These are phyloP conservation scores for Didymosphaeria variabile DNA, from an alignment of 2,329 filamentous ascomycete species.

Conservation along the genomic window DNA sequence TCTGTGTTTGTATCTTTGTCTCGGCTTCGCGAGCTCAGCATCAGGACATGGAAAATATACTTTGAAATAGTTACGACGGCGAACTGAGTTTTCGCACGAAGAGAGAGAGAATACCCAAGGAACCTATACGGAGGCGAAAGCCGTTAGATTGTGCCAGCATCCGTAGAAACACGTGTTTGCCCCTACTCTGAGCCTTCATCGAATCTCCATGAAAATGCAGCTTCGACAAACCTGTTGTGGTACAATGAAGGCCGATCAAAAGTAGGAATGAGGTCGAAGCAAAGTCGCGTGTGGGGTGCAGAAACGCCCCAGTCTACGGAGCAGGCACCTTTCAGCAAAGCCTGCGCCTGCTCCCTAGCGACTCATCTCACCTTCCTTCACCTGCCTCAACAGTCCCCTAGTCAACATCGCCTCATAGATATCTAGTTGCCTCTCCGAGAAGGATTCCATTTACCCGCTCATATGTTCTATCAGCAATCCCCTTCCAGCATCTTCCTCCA, in stretches of 20 bases:
- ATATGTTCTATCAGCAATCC: background rate
- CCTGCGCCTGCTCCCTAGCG: slow-evolving; percentile 7
- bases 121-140: too few species aligned
- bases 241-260: slow-evolving; percentile 6
- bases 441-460: slow-evolving; percentile 15
- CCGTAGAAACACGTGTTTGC: too few species aligned
- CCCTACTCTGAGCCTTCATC: too few species aligned
- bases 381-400: background rate
- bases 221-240: background rate
- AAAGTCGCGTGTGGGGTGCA: slow-evolving; percentile 26
- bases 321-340: slow-evolving; percentile 19
- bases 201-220: too few species aligned
- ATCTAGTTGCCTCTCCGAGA: slow-evolving; percentile 4
- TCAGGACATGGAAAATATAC: too few species aligned
- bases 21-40: too few species aligned
- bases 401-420: background rate
- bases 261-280: slow-evolving; percentile 26
- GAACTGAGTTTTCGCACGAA: too few species aligned
- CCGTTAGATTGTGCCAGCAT: too few species aligned
- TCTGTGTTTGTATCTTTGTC: background rate
- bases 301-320: slow-evolving; percentile 23
- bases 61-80: too few species aligned
- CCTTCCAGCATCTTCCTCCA: background rate
- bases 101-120: too few species aligned
- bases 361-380: background rate